Evolutionary conservation across 208 protist genomes (phyloP), one percentile per base, ranked within the genome.

Genomic region (Tetramitus jugosus): DNA sequence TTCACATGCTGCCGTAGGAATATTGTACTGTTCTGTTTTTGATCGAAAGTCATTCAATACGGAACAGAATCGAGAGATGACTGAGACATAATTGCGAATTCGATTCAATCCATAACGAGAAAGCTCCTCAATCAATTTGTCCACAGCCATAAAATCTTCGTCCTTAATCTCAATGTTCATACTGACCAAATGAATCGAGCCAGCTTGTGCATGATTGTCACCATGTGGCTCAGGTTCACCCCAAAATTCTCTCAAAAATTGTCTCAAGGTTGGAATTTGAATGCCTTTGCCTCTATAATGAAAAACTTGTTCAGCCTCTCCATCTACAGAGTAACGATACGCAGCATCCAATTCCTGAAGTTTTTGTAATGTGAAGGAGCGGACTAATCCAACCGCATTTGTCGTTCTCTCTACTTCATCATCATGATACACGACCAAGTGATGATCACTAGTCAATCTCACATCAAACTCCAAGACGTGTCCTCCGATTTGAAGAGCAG

Each of bases 161-260:
- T 75, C 68, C 31, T 75, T 75, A 60, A 75, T 60, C 40, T 75
- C 68, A 75, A 75, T 75, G 40, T 75, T 75, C n/a, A 60, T 42
- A 60, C 40, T 75, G 3, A 75, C 31, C 29, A 49, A 49, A 17
- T 4, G 45, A 49, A 49, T 49, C n/a, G n/a, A n/a, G n/a, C n/a
- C n/a, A n/a, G n/a, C n/a, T n/a, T n/a, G n/a, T 56, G 49, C 49
- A 10, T 56, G 10, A 26, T 46, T 29, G 13, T 14, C 2, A 37
- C 2, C 2, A 31, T 31, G 42, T 14, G 46, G 13, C 29, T 46
- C 20, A 6, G 2, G 2, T 46, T 40, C 17, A 2, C 67, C 67
- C 40, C n/a, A 56, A 60, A 75, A 75, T 60, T 75, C 31, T 40
- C 29, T 0, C 23, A 75, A 40, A 0, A 60, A 2, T 75, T 75